Percentiles rank a stretch among this genome's conserved stretches.
phyloP scores from a whole-genome alignment of 2,329 filamentous ascomycete genomes.

The Hypoxylon sp. region DNA sequence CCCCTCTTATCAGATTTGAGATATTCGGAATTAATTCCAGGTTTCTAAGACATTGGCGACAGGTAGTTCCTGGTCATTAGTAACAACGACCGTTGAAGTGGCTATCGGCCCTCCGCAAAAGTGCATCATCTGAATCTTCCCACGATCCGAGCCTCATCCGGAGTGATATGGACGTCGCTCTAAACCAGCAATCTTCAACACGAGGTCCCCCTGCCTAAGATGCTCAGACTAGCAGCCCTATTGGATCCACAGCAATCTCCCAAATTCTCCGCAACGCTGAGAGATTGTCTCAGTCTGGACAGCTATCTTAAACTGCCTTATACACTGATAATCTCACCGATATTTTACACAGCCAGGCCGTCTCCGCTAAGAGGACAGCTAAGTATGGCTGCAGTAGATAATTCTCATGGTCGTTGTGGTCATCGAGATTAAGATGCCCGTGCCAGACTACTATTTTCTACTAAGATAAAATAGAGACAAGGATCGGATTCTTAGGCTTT shows the following conservation, averaged over 20 bases:
- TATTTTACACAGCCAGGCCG: slow-evolving; percentile 9
- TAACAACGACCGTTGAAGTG: slow-evolving; percentile 12
- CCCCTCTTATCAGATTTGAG: not conserved
- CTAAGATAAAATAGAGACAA: slow-evolving; percentile 7
- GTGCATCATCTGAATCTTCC: slow-evolving; percentile 12
- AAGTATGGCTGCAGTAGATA: not conserved
- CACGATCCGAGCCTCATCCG: slow-evolving; percentile 25
- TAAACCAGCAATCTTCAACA: slow-evolving; percentile 21
- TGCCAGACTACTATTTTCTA: not conserved
- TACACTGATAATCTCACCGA: slow-evolving; percentile 22
- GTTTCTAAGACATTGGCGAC: slow-evolving; percentile 24
- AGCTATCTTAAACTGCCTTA: not conserved
- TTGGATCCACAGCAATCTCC: slow-evolving; percentile 40
- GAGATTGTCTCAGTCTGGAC: slow-evolving; percentile 16
- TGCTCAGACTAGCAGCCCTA: slow-evolving; percentile 28
- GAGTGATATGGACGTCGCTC: slow-evolving; percentile 13
- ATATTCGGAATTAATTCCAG: slow-evolving; percentile 6
- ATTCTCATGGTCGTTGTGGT: not conserved
- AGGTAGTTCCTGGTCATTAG: slow-evolving; percentile 1
- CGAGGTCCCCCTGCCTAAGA: slow-evolving; percentile 20
- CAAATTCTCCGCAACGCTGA: slow-evolving; percentile 34
- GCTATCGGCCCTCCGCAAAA: slow-evolving; percentile 8
- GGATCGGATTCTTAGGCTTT: not conserved
- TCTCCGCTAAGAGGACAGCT: slow-evolving; percentile 1
- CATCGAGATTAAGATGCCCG: not conserved